Conservation (phyloP, 1,284 basidiomycete genomes). For the Ustilago xerochloae region DNA sequence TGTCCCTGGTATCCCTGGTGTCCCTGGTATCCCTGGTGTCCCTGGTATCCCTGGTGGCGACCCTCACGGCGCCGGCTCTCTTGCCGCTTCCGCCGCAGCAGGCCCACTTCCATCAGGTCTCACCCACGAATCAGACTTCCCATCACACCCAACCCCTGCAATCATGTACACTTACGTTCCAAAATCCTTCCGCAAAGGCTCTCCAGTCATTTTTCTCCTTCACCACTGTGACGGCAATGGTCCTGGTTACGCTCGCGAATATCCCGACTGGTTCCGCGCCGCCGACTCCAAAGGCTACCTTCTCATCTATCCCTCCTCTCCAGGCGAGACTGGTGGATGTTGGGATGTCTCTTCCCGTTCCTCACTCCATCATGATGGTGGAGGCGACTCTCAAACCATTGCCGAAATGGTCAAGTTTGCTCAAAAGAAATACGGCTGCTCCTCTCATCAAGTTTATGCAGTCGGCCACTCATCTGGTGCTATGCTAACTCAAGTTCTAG, state of each 20-base stretch:
- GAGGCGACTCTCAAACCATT: conserved; percentile 17
- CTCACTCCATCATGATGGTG: conserved; percentile 24
- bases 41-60: neutral
- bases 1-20: neutral
- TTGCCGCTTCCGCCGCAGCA: no score
- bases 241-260: conserved; percentile 12
- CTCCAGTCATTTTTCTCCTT: conserved; percentile 22
- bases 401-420: conserved; percentile 30
- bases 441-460: conserved; percentile 6
- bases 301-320: conserved; percentile 21
- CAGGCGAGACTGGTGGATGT: conserved; percentile 5
- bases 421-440: conserved; percentile 16
- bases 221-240: conserved; percentile 33
- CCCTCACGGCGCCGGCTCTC: neutral
- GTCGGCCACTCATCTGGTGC: conserved; percentile 20
- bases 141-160: conserved; percentile 11
- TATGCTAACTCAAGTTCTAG: conserved; percentile 16
- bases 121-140: conserved; percentile 16
- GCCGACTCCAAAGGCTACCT: conserved; percentile 35
- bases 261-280: conserved; percentile 15
- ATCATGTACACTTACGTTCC: conserved; percentile 35
- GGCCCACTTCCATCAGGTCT: neutral
- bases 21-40: neutral
- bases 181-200: conserved; percentile 30
- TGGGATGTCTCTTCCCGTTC: conserved; percentile 21